phyloP scores from a whole-genome alignment of 2,329 filamentous ascomycete genomes.

The Shiraia sp. region DNA sequence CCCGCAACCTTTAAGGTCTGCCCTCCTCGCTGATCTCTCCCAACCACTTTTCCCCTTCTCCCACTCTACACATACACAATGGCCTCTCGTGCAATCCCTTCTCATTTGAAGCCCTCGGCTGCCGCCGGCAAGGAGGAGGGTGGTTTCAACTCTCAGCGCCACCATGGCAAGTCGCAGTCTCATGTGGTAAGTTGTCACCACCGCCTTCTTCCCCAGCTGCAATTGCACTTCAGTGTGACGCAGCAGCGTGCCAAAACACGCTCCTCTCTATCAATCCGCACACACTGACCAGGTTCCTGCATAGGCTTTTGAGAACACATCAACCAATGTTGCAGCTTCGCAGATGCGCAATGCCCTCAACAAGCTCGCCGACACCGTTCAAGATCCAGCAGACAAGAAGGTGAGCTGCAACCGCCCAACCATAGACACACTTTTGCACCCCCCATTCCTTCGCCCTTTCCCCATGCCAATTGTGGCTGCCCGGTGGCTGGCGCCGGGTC shows the following conservation, averaged over 20 bases:
- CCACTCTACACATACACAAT: constrained; percentile 52
- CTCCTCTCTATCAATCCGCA: background rate
- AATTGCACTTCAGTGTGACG: background rate
- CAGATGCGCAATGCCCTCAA: constrained; percentile 99
- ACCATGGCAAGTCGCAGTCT: constrained; percentile 83
- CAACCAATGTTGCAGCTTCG: constrained; percentile 93
- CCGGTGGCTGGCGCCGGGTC: background rate
- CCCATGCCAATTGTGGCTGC: background rate
- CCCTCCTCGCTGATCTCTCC: constrained; percentile 20
- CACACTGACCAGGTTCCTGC: constrained; percentile 16
- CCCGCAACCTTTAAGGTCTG: constrained; percentile 22
- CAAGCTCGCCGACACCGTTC: constrained; percentile 85
- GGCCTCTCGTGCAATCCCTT: constrained; percentile 75
- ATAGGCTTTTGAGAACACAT: constrained; percentile 98
- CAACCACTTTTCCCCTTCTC: constrained; percentile 2
- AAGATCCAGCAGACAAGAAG: constrained; percentile 77
- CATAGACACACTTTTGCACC: background rate
- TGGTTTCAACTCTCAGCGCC: constrained; percentile 61
- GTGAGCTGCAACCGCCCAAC: constrained; percentile 51
- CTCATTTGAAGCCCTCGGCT: constrained; percentile 74
- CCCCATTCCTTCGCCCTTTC: constrained; percentile 1
- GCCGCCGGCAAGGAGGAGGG: constrained; percentile 45
- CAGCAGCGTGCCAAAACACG: background rate
- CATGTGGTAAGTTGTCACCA: constrained; percentile 70
- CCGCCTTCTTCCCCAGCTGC: background rate